phyloP scores from a whole-genome alignment of 1,139 yeast genomes.

The Scheffersomyces stambukii region DNA sequence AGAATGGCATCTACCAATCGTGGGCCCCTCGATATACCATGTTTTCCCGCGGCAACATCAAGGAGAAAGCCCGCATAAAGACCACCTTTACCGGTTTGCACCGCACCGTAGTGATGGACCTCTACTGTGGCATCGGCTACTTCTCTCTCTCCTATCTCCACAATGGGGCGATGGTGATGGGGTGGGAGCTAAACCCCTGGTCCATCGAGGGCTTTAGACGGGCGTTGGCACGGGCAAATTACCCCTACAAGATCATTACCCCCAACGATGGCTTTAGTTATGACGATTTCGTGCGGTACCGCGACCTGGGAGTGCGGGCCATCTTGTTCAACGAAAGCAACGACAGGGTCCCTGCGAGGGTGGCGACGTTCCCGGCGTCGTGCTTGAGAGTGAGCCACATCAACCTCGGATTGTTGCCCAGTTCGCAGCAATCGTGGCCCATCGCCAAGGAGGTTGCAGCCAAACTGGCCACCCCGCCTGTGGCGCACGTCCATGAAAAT shows the following conservation, averaged over 20 bases:
- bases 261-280: conserved; percentile 24
- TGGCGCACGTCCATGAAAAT: conserved; percentile 75
- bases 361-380: conserved; percentile 20
- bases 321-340: conserved; percentile 62
- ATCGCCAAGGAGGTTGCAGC: conserved; percentile 27
- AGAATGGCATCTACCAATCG: conserved; percentile 71
- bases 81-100: conserved; percentile 29
- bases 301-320: too few relatives aligned
- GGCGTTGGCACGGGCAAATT: conserved; percentile 48
- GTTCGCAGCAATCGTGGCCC: conserved; percentile 61
- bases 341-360: conserved; percentile 40
- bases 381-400: conserved; percentile 49
- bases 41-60: conserved; percentile 88
- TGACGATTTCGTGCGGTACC: conserved; percentile 18
- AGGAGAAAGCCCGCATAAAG: conserved; percentile 69
- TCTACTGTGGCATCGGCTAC: conserved; percentile 86
- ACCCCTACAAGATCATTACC: conserved; percentile 31
- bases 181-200: conserved; percentile 91
- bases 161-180: conserved; percentile 52
- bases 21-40: conserved; percentile 88
- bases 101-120: conserved; percentile 52
- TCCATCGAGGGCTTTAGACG: conserved; percentile 65
- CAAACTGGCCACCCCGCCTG: conserved; percentile 16
- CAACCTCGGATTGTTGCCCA: conserved; percentile 74
- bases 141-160: conserved; percentile 68